Evolutionary conservation across 345 rosid genomes (phyloP).

Genomic region (Eucalyptus sp.): DNA sequence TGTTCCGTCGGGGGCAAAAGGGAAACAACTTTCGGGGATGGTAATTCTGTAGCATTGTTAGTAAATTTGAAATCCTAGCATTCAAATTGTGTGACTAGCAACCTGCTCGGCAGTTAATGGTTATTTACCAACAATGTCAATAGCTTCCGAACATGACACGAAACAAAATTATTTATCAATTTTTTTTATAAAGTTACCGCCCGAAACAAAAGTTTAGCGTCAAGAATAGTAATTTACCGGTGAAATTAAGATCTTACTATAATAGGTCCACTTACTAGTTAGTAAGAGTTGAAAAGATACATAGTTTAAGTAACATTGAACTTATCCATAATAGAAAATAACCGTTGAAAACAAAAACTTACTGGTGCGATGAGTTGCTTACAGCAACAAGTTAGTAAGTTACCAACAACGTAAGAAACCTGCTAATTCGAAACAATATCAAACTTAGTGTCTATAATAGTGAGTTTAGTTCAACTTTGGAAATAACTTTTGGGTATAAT

Average conservation of each 20-base stretch:
- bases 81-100: background rate
- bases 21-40: background rate
- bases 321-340: too few species aligned
- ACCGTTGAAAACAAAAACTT: too few species aligned
- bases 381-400: too few species aligned
- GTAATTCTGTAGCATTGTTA: background rate
- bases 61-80: background rate
- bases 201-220: background rate
- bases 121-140: background rate
- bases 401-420: too few species aligned
- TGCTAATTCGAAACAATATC: too few species aligned
- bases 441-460: too few species aligned
- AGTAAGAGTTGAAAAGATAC: background rate
- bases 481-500: too few species aligned
- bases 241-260: background rate
- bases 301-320: too few species aligned
- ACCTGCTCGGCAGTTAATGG: background rate
- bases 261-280: background rate
- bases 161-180: background rate
- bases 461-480: too few species aligned
- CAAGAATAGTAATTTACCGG: too few species aligned
- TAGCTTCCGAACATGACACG: background rate
- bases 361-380: too few species aligned
- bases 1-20: background rate
- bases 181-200: background rate